Percentiles rank a stretch among this genome's conserved stretches.
These are phyloP conservation scores for Fusarium palustre DNA, from an alignment of 2,329 filamentous ascomycete genomes.

Conservation along the genomic window DNA sequence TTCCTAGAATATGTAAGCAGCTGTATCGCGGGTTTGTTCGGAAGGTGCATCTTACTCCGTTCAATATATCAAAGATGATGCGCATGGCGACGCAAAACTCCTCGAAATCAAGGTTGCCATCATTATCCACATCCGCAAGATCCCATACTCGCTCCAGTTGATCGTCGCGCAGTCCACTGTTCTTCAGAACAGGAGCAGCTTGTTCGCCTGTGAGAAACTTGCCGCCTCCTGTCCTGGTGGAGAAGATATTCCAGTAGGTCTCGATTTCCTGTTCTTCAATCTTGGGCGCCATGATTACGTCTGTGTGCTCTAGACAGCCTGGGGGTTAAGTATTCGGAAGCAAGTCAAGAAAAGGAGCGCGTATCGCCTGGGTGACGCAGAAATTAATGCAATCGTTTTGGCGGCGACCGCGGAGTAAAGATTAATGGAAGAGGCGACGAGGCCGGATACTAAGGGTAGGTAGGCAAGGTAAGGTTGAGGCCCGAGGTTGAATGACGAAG, in stretches of 20 bases:
- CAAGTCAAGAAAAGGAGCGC: not conserved
- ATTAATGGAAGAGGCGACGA: slow-evolving; percentile 27
- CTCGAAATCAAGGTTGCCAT: slow-evolving; percentile 98
- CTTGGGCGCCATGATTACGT: slow-evolving; percentile 65
- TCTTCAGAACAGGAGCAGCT: slow-evolving; percentile 71
- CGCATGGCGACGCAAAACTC: slow-evolving; percentile 99
- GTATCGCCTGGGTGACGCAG: not conserved
- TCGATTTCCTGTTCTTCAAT: slow-evolving; percentile 73
- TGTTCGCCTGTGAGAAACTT: slow-evolving; percentile 71
- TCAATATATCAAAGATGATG: slow-evolving; percentile 95
- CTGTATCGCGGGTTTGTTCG: slow-evolving; percentile 8
- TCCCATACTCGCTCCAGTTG: slow-evolving; percentile 99
- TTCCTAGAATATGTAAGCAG: slow-evolving; percentile 68
- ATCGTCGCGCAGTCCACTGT: slow-evolving; percentile 71
- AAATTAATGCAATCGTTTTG: slow-evolving; percentile 28
- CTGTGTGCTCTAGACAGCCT: slow-evolving; percentile 15
- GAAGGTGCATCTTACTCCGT: slow-evolving; percentile 71
- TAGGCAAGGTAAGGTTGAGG: slow-evolving; percentile 19
- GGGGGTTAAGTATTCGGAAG: not conserved
- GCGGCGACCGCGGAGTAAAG: slow-evolving; percentile 26
- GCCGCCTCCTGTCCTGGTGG: slow-evolving; percentile 68
- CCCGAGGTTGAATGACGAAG: slow-evolving; percentile 49
- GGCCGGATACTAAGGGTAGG: slow-evolving; percentile 6
- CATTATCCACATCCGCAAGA: slow-evolving; percentile 94
- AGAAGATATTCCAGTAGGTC: slow-evolving; percentile 75